These are phyloP conservation scores for Sporothrix protearum DNA, from an alignment of 2,329 filamentous ascomycete genomes.

Conservation along the genomic window DNA sequence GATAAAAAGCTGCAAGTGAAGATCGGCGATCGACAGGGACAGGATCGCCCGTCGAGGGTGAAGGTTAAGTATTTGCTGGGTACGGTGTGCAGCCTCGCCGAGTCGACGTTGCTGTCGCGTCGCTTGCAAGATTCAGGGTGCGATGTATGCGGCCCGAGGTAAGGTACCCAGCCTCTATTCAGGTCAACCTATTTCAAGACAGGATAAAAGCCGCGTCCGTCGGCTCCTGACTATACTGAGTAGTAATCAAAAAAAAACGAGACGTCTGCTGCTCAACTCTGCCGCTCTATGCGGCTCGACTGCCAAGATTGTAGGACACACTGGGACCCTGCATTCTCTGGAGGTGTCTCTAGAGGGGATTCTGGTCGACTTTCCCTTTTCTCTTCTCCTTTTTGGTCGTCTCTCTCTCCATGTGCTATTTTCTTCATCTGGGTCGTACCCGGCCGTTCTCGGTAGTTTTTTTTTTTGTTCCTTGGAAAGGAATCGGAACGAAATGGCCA, in stretches of 20 bases:
- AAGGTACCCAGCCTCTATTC: too few relatives aligned
- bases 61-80: neutral
- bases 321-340: constrained; percentile 12
- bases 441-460: neutral
- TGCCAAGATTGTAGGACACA: constrained; percentile 9
- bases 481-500: neutral
- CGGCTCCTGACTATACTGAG: too few relatives aligned
- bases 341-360: neutral
- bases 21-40: constrained; percentile 13
- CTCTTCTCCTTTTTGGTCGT: neutral
- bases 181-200: too few relatives aligned
- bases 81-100: neutral
- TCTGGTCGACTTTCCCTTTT: neutral
- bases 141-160: too few relatives aligned
- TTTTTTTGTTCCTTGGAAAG: neutral
- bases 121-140: neutral
- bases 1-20: neutral
- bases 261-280: neutral
- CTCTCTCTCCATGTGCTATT: neutral
- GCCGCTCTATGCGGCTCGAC: constrained; percentile 10
- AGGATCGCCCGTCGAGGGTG: neutral
- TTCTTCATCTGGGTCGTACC: neutral
- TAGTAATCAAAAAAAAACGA: too few relatives aligned
- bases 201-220: too few relatives aligned
- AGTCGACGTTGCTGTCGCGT: neutral